Evolutionary conservation across 1,284 basidiomycete genomes (phyloP), one percentile per base, ranked within the genome.

Genomic region (Ceratobasidium sp.): DNA sequence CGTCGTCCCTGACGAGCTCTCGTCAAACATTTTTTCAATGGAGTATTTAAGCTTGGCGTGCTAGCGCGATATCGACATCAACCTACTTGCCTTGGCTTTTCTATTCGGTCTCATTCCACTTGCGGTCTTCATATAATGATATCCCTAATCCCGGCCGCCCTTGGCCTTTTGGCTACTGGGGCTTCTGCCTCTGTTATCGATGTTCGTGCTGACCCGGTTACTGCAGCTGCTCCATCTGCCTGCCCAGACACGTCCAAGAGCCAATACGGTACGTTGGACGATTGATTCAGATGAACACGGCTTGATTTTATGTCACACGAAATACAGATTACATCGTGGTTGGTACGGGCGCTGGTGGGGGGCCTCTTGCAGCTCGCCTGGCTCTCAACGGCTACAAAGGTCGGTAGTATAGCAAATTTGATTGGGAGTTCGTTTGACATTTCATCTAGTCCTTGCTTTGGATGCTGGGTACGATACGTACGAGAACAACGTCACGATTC

Each of bases 371-470:
- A 10, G 64, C 64, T 18, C 64, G 64, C 4, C 41, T 67, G 9
- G 64, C 64, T 28, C 52, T 67, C 48, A 67, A 57, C 32, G 64
- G 64, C 34, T 67, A 67, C 36, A 67, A 71, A 67, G 64, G 64
- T 46, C 23, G 28, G 69, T 26, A 30, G 2, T 14, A 39, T 12
- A 32, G 12, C 41, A 9, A 34, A 21, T 23, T 2, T 6, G 16
- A 3, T 3, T 9, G 30, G 32, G 46, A 55, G 14, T 59, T 10
- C 26, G 23, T 18, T 3, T 6, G 16, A 18, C 18, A 59, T n/a
- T 32, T 10, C 4, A 41, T 41, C 14, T 30, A 67, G 64, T 67
- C 16, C 64, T 67, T 16, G 48, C 52, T n/a, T 28, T 67, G 16
- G 64, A 67, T 23, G 64, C 64, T 26, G 64, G 64, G 10, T 50